Conservation (phyloP, 768 basidiomycete genomes). For the Kwoniella botswanensis region DNA sequence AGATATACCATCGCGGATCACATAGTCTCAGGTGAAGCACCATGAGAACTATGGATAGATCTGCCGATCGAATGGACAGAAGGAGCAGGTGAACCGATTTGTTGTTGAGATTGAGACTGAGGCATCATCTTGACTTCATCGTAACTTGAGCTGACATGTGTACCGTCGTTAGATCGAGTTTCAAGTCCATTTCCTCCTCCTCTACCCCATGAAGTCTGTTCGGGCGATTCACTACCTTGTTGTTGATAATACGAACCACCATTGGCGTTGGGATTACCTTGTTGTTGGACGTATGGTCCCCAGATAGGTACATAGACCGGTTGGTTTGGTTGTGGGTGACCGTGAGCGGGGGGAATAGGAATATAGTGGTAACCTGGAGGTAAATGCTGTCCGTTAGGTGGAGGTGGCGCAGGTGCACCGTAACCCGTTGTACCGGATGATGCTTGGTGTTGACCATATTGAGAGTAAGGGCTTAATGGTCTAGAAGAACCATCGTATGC, state of each 20-base stretch:
- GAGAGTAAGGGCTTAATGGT: conserved; percentile 28
- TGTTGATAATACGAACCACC: conserved; percentile 8
- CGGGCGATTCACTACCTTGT: conserved; percentile 17
- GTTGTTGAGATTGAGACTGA: background rate
- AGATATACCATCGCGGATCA: background rate
- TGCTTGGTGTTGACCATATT: conserved; percentile 7
- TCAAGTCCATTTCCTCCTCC: conserved; percentile 10
- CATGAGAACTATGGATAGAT: conserved; percentile 28
- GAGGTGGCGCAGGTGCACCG: conserved; percentile 24
- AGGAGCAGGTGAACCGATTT: conserved; percentile 12
- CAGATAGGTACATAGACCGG: conserved; percentile 38
- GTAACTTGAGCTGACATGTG: conserved; percentile 21
- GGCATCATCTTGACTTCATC: conserved; percentile 20
- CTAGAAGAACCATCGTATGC: conserved; percentile 43
- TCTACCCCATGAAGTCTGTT: conserved; percentile 12
- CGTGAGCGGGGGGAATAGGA: conserved; percentile 33
- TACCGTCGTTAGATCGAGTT: conserved; percentile 25
- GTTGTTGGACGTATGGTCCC: conserved; percentile 23
- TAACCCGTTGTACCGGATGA: background rate
- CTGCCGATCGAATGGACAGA: conserved; percentile 17
- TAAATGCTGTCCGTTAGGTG: conserved; percentile 17
- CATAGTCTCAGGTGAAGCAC: conserved; percentile 21
- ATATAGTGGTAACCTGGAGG: conserved; percentile 50
- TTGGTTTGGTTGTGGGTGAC: conserved; percentile 30
- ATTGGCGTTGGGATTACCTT: conserved; percentile 8